Conservation (phyloP, 2,329 filamentous ascomycete genomes). For the Ophiosphaerella herpotricha region DNA sequence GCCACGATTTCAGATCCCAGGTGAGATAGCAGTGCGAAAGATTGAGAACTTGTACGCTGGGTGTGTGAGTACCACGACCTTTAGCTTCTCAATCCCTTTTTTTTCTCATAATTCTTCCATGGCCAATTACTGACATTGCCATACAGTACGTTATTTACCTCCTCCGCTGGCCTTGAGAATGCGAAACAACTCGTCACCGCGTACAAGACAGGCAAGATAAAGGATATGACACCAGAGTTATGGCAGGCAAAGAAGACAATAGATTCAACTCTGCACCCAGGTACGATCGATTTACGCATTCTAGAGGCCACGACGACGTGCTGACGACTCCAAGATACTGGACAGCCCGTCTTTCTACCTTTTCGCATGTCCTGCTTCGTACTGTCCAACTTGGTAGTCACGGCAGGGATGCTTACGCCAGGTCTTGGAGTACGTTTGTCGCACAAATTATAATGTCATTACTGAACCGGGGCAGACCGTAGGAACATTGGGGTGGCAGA, state of each 20-base stretch:
- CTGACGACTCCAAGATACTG: conserved; percentile 70
- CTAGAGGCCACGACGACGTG: neutral
- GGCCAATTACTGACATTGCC: conserved; percentile 19
- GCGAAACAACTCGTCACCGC: conserved; percentile 80
- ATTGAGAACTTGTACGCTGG: conserved; percentile 20
- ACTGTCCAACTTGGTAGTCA: conserved; percentile 90
- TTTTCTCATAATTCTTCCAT: neutral
- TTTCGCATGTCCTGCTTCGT: conserved; percentile 98
- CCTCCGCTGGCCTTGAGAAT: conserved; percentile 76
- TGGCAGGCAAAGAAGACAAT: conserved; percentile 98
- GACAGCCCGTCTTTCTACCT: conserved; percentile 86
- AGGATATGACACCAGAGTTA: conserved; percentile 83
- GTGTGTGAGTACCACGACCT: conserved; percentile 46
- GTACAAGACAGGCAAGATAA: conserved; percentile 84
- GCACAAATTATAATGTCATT: neutral
- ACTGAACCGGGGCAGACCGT: conserved; percentile 62
- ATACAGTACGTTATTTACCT: conserved; percentile 81
- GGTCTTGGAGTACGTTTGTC: conserved; percentile 66
- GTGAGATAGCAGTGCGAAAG: conserved; percentile 61
- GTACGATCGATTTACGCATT: conserved; percentile 55
- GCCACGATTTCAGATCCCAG: conserved; percentile 91
- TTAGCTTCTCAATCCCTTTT: conserved; percentile 12
- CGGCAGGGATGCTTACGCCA: conserved; percentile 94
- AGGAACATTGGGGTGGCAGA: conserved; percentile 91
- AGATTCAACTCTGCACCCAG: conserved; percentile 93